phyloP scores from a whole-genome alignment of 2,329 filamentous ascomycete species.

The Sordariomycetes sp. region DNA sequence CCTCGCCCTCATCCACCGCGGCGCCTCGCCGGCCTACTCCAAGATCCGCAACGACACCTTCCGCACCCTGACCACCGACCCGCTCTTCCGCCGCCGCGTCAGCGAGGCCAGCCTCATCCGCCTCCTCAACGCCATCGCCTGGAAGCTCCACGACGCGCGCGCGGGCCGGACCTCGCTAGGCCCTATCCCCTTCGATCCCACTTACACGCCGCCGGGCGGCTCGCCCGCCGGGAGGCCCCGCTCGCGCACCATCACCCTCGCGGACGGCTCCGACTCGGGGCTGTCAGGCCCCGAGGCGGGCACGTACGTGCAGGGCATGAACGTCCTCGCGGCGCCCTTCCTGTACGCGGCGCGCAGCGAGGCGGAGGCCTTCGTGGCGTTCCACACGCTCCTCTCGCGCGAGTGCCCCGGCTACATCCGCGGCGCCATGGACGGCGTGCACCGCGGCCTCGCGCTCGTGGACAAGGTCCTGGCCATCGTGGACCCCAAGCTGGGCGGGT shows the following conservation, averaged over 20 bases:
- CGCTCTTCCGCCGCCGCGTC: constrained; percentile 90
- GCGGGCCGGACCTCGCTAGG: constrained; percentile 23
- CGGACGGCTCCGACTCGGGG: constrained; percentile 51
- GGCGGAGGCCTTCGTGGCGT: constrained; percentile 86
- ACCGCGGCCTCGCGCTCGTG: constrained; percentile 80
- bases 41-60: constrained; percentile 99
- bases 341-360: constrained; percentile 91
- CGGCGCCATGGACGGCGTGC: constrained; percentile 94
- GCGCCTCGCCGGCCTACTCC: constrained; percentile 85
- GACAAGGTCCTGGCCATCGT: constrained; percentile 88
- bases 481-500: constrained; percentile 74
- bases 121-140: constrained; percentile 87
- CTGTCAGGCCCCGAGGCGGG: constrained; percentile 44
- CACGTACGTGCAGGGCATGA: constrained; percentile 98
- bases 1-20: constrained; percentile 80
- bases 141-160: constrained; percentile 78
- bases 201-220: background rate
- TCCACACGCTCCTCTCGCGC: constrained; percentile 74
- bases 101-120: constrained; percentile 93
- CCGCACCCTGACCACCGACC: constrained; percentile 89
- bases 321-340: constrained; percentile 91
- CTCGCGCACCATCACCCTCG: constrained; percentile 47
- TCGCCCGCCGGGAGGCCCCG: constrained; percentile 30
- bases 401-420: constrained; percentile 92
- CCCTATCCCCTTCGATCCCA: background rate